Evolutionary conservation across 1,284 basidiomycete genomes (phyloP), one percentile per base, ranked within the genome.

Genomic region (Trametes pubescens): DNA sequence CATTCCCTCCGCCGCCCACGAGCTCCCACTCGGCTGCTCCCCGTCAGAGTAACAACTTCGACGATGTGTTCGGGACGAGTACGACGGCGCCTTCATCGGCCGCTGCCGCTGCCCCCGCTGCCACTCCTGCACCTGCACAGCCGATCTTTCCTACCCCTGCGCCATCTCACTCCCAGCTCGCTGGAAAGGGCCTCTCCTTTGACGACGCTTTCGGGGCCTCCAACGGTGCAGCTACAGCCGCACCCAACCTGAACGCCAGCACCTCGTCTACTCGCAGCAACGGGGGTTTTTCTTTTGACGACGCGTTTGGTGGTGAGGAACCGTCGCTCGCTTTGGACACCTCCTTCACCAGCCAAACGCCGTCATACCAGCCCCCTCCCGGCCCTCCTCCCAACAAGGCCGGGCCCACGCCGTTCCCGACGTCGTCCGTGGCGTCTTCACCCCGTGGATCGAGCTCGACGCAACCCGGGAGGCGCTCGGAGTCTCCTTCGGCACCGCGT

Each of bases 261-360:
- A 62, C 55, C 3, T 64, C 69, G 14, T 46, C 62, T n/a, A 4
- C 40, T 13, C 59, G 56, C 34, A 68, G 61, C 54, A 66, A 67
- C 21, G 68, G 65, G 29, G 73, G 74, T 11, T 78, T 86, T 37
- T 83, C 84, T 2, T 88, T 89, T 59, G 86, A 87, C 68, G 85
- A 88, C 68, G 83, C 84, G 1, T 91, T 91, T 64, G 80, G 84
- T 32, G 82, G 84, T 9, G 69, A 81, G 18, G 76, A 76, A 21
- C 80, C 81, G 59, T 79, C 81, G 1, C 70, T 84, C 56, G 77
- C 78, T 43, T 74, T 86, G 3, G 80, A 82, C 53, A 75, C 69
- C 55, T 67, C 71, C 65, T 69, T 77, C 75, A 71, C 56, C 13
- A 65, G 62, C 54, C 74, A 52, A 59, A 65, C 63, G 61, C 67